Percentiles rank a stretch among this genome's conserved stretches.
Evolutionary conservation across 495 filamentous ascomycete genomes (phyloP).

Genomic region (Hypomontagnella monticulosa): DNA sequence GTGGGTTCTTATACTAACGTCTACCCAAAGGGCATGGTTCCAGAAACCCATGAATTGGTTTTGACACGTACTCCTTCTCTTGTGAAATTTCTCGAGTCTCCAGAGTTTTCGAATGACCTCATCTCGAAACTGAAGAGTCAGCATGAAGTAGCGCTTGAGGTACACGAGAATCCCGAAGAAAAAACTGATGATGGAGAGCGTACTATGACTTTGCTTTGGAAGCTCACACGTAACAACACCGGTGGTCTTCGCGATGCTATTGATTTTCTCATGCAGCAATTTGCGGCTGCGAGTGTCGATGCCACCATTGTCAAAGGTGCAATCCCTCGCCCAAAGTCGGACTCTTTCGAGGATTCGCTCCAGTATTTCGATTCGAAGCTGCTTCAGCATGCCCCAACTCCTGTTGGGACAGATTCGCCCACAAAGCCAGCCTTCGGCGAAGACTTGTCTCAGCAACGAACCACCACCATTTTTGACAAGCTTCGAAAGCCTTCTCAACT

Average conservation of each 20-base stretch:
- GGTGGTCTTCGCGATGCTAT: conserved; percentile 95
- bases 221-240: conserved; percentile 96
- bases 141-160: conserved; percentile 85
- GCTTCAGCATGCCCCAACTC: conserved; percentile 85
- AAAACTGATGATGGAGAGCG: conserved; percentile 62
- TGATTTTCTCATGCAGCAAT: conserved; percentile 85
- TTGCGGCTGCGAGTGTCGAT: conserved; percentile 85
- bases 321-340: conserved; percentile 94
- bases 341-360: conserved; percentile 96
- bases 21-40: conserved; percentile 81
- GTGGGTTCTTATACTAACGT: conserved; percentile 42
- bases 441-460: conserved; percentile 76
- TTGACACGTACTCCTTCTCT: conserved; percentile 78
- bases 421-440: conserved; percentile 80
- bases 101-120: conserved; percentile 79
- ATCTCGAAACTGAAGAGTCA: conserved; percentile 85
- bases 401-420: conserved; percentile 83
- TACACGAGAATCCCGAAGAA: conserved; percentile 66
- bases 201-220: conserved; percentile 63
- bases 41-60: conserved; percentile 90
- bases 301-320: conserved; percentile 87
- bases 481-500: conserved; percentile 89
- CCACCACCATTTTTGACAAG: conserved; percentile 85
- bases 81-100: conserved; percentile 78
- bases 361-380: conserved; percentile 97